Percentiles rank a stretch among this genome's conserved stretches.
Evolutionary conservation across 2,329 filamentous ascomycete species (phyloP).

Genomic region (Fusarium sp.): DNA sequence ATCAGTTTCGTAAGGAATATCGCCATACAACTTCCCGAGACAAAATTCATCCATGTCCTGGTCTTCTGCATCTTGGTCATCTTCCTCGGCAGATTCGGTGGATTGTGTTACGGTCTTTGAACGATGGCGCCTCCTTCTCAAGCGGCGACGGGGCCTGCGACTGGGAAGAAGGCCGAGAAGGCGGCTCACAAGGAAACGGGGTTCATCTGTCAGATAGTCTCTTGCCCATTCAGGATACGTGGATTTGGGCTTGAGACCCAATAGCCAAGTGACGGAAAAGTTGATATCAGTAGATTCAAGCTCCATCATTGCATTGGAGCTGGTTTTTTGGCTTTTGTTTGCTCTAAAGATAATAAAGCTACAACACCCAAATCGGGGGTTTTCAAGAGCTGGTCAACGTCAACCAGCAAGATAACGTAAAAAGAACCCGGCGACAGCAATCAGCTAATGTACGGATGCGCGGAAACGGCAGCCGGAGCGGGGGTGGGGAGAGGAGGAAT

Average conservation of each 20-base stretch:
- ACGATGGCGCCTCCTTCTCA: constrained; percentile 41
- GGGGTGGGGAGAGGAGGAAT: constrained; percentile 31
- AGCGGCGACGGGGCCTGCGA: constrained; percentile 34
- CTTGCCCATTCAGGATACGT: constrained; percentile 45
- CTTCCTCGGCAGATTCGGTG: constrained; percentile 17
- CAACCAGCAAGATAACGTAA: constrained; percentile 23
- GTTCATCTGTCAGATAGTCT: constrained; percentile 46
- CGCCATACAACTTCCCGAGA: constrained; percentile 44
- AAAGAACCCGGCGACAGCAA: constrained; percentile 22
- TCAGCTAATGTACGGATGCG: constrained; percentile 1
- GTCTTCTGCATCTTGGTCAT: constrained; percentile 26
- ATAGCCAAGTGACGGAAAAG: constrained; percentile 49
- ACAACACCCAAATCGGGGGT: constrained; percentile 32
- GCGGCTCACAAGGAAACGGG: constrained; percentile 49
- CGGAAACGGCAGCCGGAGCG: constrained; percentile 38
- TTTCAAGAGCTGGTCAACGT: constrained; percentile 15
- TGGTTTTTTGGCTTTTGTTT: constrained; percentile 27
- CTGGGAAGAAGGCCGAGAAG: constrained; percentile 47
- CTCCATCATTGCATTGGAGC: constrained; percentile 43
- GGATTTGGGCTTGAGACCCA: constrained; percentile 46
- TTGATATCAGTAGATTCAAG: constrained; percentile 46
- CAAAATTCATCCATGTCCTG: constrained; percentile 36
- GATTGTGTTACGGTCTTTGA: constrained; percentile 29
- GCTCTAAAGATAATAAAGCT: constrained; percentile 39
- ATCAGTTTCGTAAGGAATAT: constrained; percentile 38